Conservation (phyloP, 306 rosid genomes). For the Lupinus albus region DNA sequence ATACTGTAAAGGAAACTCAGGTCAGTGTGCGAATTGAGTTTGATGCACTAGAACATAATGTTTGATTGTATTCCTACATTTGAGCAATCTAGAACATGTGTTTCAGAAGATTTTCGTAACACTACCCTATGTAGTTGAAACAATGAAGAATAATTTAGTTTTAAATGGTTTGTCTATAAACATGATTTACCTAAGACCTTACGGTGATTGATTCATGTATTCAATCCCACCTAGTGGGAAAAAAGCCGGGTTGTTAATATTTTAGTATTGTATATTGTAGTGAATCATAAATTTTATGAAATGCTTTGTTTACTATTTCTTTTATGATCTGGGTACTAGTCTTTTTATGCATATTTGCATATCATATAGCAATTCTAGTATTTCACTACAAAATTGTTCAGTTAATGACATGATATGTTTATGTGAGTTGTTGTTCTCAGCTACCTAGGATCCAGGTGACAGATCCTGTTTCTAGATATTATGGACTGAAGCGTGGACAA, state of each 20-base stretch:
- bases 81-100: too few relatives aligned
- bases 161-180: too few relatives aligned
- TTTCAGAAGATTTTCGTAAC: too few relatives aligned
- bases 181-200: too few relatives aligned
- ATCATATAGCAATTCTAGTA: not conserved
- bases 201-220: too few relatives aligned
- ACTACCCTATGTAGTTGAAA: too few relatives aligned
- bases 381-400: not conserved
- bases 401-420: conserved; percentile 16
- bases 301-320: not conserved
- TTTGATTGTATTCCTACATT: not conserved
- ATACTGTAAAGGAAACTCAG: conserved; percentile 74
- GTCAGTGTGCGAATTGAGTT: conserved; percentile 39
- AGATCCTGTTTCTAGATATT: conserved; percentile 85
- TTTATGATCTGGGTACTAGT: not conserved
- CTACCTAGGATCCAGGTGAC: conserved; percentile 85
- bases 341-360: conserved; percentile 5
- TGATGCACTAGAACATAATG: too few relatives aligned
- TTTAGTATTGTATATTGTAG: not conserved
- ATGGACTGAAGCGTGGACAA: conserved; percentile 89
- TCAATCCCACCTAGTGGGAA: too few relatives aligned
- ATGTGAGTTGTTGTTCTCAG: conserved; percentile 47
- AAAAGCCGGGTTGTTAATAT: too few relatives aligned
- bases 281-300: not conserved
- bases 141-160: too few relatives aligned